These are phyloP conservation scores for Microbotryum intermedium DNA, from an alignment of 1,284 basidiomycete species.

Conservation along the genomic window DNA sequence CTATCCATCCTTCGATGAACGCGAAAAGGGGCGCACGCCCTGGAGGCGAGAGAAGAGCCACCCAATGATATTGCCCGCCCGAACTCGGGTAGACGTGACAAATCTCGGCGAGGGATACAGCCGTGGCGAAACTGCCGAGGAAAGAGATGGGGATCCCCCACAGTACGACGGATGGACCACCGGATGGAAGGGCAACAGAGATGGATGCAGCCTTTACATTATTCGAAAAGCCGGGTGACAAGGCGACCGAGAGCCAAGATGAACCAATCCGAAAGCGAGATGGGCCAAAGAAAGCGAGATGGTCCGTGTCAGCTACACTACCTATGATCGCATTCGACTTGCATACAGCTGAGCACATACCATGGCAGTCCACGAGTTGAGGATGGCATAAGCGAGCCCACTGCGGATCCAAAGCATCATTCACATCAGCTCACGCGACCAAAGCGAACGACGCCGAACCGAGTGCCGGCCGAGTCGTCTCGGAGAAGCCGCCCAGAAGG, in stretches of 20 bases:
- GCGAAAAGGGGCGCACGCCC: conserved; percentile 15
- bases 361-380: conserved; percentile 37
- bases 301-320: too few relatives aligned
- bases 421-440: too few relatives aligned
- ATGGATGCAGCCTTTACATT: conserved; percentile 25
- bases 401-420: too few relatives aligned
- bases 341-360: too few relatives aligned
- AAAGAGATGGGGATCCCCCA: conserved; percentile 37
- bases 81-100: conserved; percentile 26
- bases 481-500: too few relatives aligned
- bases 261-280: too few relatives aligned
- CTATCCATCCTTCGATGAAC: conserved; percentile 28
- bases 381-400: conserved; percentile 26
- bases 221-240: too few relatives aligned
- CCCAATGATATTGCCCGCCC: conserved; percentile 30
- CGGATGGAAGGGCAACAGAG: conserved; percentile 31
- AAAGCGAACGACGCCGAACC: too few relatives aligned
- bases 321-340: too few relatives aligned
- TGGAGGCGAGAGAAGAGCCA: conserved; percentile 19
- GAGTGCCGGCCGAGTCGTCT: too few relatives aligned
- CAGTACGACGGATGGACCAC: conserved; percentile 29
- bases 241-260: too few relatives aligned
- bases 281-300: too few relatives aligned
- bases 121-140: conserved; percentile 31
- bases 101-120: conserved; percentile 36